A percentile compares a stretch with the other conserved stretches of the same genome.
These are phyloP conservation scores for Saccharomyces hybrid DNA, from an alignment of 1,139 yeast genomes.

Conservation along the genomic window DNA sequence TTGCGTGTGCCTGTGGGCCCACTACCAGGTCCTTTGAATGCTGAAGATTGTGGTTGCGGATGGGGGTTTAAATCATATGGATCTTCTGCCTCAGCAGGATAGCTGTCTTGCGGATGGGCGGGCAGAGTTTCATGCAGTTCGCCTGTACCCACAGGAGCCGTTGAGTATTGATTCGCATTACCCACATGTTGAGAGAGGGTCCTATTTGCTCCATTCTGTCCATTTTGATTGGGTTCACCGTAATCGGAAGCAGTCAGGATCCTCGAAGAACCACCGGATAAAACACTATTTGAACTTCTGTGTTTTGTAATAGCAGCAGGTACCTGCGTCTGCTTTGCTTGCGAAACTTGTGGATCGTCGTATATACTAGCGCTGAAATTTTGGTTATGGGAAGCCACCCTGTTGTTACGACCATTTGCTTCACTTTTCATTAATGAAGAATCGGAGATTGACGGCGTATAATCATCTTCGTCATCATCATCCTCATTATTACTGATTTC, in stretches of 20 bases:
- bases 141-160: background rate
- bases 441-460: background rate
- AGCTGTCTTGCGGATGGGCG: background rate
- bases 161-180: background rate
- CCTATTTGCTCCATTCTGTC: background rate
- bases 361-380: background rate
- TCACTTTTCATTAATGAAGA: background rate
- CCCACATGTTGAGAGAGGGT: background rate
- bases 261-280: background rate
- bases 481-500: background rate
- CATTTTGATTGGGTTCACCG: background rate
- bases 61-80: background rate
- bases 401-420: background rate
- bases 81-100: background rate
- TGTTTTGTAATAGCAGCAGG: background rate
- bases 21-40: background rate
- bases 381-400: background rate
- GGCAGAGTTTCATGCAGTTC: background rate
- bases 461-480: background rate
- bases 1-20: slow-evolving; percentile 5
- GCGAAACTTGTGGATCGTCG: background rate
- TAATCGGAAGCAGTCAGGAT: background rate
- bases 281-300: background rate
- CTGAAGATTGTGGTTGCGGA: background rate
- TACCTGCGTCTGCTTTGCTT: background rate